Conservation (phyloP, 495 filamentous ascomycete species). For the Hyaloscypha variabilis region DNA sequence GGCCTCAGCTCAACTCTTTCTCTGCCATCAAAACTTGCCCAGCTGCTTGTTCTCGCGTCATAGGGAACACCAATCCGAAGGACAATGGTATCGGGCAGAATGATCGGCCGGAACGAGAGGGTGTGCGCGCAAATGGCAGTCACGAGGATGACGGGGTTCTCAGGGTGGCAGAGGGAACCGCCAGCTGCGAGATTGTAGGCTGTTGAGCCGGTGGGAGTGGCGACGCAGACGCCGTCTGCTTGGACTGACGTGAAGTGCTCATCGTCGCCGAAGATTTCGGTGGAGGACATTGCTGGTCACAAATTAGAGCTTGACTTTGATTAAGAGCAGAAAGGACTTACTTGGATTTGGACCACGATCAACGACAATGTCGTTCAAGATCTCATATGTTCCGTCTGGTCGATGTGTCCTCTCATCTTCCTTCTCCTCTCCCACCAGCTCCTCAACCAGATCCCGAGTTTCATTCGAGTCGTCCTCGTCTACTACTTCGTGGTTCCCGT, state of each 20-base stretch:
- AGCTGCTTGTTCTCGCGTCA: constrained; percentile 82
- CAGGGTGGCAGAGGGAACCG: constrained; percentile 92
- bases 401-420: constrained; percentile 80
- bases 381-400: constrained; percentile 80
- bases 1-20: constrained; percentile 84
- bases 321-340: constrained; percentile 17
- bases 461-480: constrained; percentile 37
- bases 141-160: constrained; percentile 95
- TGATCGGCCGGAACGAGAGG: constrained; percentile 91
- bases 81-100: constrained; percentile 93
- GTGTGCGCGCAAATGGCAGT: constrained; percentile 97
- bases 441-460: constrained; percentile 78
- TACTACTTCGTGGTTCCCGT: constrained; percentile 19
- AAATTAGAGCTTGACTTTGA: constrained; percentile 22
- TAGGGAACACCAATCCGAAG: constrained; percentile 91
- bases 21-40: constrained; percentile 96
- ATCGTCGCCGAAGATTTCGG: constrained; percentile 92
- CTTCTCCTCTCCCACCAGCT: constrained; percentile 81
- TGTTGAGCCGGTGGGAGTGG: constrained; percentile 90
- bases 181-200: constrained; percentile 98
- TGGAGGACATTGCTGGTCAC: constrained; percentile 73
- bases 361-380: constrained; percentile 90
- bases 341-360: constrained; percentile 85
- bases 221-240: constrained; percentile 87
- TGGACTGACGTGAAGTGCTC: constrained; percentile 89